phyloP scores from a whole-genome alignment of 495 filamentous ascomycete species.

The Penicillium canescens region DNA sequence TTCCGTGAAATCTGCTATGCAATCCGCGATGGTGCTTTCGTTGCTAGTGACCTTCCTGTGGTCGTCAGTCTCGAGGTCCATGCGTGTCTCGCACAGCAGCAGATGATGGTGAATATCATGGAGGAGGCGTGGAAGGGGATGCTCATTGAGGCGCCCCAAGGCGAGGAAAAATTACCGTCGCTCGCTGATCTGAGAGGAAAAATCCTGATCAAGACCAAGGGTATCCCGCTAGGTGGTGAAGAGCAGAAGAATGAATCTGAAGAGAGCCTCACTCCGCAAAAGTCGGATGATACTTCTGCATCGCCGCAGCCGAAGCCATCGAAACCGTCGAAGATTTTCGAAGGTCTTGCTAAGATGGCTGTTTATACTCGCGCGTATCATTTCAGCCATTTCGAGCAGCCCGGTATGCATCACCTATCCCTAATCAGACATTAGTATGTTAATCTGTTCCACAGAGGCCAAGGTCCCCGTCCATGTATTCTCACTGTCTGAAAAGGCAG shows the following conservation, averaged over 20 bases:
- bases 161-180: conserved; percentile 57
- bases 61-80: conserved; percentile 92
- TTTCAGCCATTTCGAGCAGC: conserved; percentile 67
- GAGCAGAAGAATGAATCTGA: conserved; percentile 31
- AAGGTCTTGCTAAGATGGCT: conserved; percentile 70
- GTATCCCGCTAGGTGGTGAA: conserved; percentile 40
- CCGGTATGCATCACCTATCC: conserved; percentile 37
- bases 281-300: conserved; percentile 9
- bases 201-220: conserved; percentile 92
- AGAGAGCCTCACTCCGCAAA: conserved; percentile 18
- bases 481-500: conserved; percentile 78
- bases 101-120: conserved; percentile 89
- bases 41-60: conserved; percentile 71
- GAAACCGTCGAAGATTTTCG: conserved; percentile 71
- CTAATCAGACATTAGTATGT: background rate
- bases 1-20: conserved; percentile 83
- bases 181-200: conserved; percentile 67
- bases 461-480: conserved; percentile 81
- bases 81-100: conserved; percentile 73
- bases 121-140: conserved; percentile 69
- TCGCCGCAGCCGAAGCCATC: conserved; percentile 18
- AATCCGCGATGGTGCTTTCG: conserved; percentile 77
- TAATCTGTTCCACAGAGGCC: conserved; percentile 48
- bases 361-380: conserved; percentile 81
- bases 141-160: conserved; percentile 61